Percentiles rank a stretch among this genome's conserved stretches.
Evolutionary conservation across 208 protist genomes (phyloP).

Genomic region (Phytomonas francai): DNA sequence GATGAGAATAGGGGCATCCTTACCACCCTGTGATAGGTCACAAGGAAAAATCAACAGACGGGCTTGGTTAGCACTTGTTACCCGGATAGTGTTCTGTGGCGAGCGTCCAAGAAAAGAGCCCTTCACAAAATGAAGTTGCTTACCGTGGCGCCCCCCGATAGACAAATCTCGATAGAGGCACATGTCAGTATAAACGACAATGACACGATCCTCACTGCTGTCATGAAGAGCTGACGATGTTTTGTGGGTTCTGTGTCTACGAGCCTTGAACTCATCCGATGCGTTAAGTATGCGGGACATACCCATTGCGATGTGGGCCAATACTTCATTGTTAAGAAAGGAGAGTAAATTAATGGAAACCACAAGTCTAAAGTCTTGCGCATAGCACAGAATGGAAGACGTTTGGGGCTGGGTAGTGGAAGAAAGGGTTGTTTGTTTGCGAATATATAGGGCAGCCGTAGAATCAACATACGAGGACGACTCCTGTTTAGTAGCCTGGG

Average conservation of each 20-base stretch:
- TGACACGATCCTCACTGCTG: background rate
- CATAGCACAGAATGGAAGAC: background rate
- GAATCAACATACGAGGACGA: background rate
- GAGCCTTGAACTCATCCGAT: background rate
- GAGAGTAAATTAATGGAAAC: background rate
- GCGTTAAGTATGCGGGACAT: background rate
- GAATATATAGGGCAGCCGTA: background rate
- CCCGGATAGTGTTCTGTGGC: constrained; percentile 21
- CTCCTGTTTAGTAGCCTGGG: background rate
- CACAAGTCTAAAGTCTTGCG: background rate
- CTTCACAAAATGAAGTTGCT: background rate
- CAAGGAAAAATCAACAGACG: constrained; percentile 22
- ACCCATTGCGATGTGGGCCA: background rate
- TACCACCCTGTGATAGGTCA: constrained; percentile 11
- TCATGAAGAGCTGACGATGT: background rate
- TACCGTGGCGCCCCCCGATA: background rate
- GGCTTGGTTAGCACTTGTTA: constrained; percentile 32
- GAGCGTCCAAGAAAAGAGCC: background rate
- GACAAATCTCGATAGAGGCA: background rate
- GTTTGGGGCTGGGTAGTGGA: background rate
- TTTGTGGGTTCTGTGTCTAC: background rate
- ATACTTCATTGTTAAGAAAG: background rate
- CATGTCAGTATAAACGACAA: background rate
- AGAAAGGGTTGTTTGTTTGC: background rate
- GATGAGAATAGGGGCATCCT: constrained; percentile 23